Evolutionary conservation across 441 rosid genomes (phyloP), one percentile per base, ranked within the genome.

Genomic region (Jatropha podagrica): DNA sequence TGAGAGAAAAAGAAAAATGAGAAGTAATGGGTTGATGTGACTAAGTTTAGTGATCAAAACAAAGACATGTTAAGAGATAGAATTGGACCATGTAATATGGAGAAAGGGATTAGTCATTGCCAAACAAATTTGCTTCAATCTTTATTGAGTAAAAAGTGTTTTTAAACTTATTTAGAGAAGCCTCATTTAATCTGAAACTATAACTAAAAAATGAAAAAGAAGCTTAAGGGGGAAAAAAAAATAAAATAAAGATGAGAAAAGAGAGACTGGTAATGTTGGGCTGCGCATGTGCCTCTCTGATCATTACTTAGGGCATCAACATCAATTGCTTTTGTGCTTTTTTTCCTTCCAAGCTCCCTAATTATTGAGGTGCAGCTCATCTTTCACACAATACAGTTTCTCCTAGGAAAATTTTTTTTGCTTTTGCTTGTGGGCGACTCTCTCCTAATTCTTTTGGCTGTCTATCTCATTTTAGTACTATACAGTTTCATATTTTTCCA

Each of bases 211-310:
- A 48, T 12, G 14, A 7, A 15, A 7, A 54, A 15, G 20, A 54
- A 54, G 6, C 8, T 15, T 15, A 6, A 8, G 12, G 61, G 26
- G 61, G 7, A 18, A 54, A 54, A 2, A 4, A 18, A 9, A n/a
- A 40, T 42, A 38, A 42, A 20, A 23, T 3, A 78, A 74, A 78
- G 18, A 58, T 17, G 38, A 42, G 12, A 69, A 68, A 76, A 73
- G 27, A 72, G 80, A 64, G 44, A 55, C 78, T 78, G 83, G 69
- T 82, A 74, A 78, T 78, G 85, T 77, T 79, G 81, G 84, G 79
- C 74, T 63, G 72, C 69, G 86, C 91, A 86, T 86, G 89, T 87
- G 89, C 87, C 78, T 79, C 85, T 77, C 85, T 85, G 88, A 82
- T 81, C 84, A 81, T 73, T 71, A 79, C 86, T 71, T 73, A 66